Base-by-base conservation (phyloP, 352 stramenopile species). In the Phytophthora sp. region DNA sequence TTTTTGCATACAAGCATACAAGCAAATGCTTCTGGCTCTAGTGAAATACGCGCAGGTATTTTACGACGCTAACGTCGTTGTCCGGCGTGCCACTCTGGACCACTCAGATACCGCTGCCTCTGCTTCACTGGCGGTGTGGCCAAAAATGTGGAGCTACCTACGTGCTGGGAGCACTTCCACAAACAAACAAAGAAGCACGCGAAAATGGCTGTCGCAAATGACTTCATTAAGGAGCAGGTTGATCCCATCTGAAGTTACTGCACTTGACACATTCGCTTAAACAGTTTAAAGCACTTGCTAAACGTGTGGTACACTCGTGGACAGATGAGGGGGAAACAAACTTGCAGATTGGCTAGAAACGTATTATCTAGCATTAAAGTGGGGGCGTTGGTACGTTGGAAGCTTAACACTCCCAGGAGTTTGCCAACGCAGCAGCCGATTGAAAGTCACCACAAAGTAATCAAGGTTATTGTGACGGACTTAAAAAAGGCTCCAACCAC, bases 401-500 rank as follows among this genome's bases (percentile, higher is more conserved):
- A 27, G 32, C n/a, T 56, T 34, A 5, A 24, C 34, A 5, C 17
- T 56, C 35, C 34, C 49, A 11, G 43, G 41, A 0, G 32, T 49
- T 23, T 49, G 17, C 24, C 41, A 13, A 34, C 41, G 5, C 41
- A 49, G 23, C 41, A 49, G 24, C 24, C 41, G 9, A 49, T 31
- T 11, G 43, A 52, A 52, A 38, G 26, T 15, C 46, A 54, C 18
- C 31, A 54, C 30, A n/a, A 20, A 4, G 31, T 54, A 4, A 54
- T 54, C 23, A 54, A 54, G 20, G 46, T 54, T 4, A 54, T 54
- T n/a, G 46, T 54, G 3, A 32, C 46, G 0, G 46, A 54, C 15
- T 54, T 27, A 28, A 54, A 54, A 20, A 53, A 41, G 8, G 44
- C 44, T 21, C 44, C 44, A 2, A 53, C 44, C 7, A 18, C 20